A percentile compares a stretch with the other conserved stretches of the same genome.
These are phyloP conservation scores for Leccinum ochraceum DNA, from an alignment of 768 basidiomycete genomes.

Conservation along the genomic window DNA sequence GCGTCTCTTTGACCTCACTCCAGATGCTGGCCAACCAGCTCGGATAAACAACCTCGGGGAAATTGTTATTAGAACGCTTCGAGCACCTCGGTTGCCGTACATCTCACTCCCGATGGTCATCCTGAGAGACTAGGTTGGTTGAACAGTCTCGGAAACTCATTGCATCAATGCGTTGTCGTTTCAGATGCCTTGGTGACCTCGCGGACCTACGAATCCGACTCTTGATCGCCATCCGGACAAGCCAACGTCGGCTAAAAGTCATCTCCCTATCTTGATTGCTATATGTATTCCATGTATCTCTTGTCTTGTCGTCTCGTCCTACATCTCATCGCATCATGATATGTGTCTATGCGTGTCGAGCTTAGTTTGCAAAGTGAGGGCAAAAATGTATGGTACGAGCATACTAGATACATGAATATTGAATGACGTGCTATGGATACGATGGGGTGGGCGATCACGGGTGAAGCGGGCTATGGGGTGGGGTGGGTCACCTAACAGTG, in stretches of 20 bases:
- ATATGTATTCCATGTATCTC: neutral
- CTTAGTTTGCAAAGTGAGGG: no score
- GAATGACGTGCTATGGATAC: no score
- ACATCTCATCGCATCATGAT: no score
- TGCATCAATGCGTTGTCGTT: neutral
- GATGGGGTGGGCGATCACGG: no score
- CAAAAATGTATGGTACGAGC: no score
- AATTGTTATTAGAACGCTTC: neutral
- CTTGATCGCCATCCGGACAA: no score
- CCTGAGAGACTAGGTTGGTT: neutral
- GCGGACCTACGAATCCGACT: neutral
- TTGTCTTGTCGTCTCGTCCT: neutral
- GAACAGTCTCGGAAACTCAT: neutral
- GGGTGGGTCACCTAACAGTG: no score
- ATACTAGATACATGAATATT: no score
- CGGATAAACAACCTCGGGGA: neutral
- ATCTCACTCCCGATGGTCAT: no score
- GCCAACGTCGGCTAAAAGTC: no score
- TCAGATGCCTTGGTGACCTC: neutral
- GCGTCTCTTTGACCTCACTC: neutral
- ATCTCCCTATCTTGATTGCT: neutral
- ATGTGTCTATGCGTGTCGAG: no score
- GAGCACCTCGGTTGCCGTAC: neutral
- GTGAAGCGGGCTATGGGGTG: no score
- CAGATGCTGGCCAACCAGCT: neutral